Evolutionary conservation across 495 filamentous ascomycete species (phyloP).

Genomic region (Penicillium atrosanguineum): DNA sequence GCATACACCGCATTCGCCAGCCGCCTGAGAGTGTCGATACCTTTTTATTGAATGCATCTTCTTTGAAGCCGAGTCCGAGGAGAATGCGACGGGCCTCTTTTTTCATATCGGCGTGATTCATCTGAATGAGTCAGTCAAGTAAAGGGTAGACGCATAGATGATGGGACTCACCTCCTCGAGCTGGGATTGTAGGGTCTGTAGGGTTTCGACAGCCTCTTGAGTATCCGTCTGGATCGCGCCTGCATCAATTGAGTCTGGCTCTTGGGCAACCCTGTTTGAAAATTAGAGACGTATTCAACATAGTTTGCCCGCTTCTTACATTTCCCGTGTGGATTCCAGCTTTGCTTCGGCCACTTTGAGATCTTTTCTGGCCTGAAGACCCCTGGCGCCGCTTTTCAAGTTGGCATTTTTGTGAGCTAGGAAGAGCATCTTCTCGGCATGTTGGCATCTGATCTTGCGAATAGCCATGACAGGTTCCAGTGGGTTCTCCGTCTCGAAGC

Average conservation of each 20-base stretch:
- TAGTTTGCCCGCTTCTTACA: slow-evolving; percentile 36
- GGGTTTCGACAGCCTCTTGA: slow-evolving; percentile 58
- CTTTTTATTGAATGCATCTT: slow-evolving; percentile 52
- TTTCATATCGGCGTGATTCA: slow-evolving; percentile 48
- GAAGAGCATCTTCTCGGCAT: slow-evolving; percentile 59
- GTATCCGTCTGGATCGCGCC: slow-evolving; percentile 58
- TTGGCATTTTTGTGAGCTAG: slow-evolving; percentile 69
- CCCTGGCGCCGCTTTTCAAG: slow-evolving; percentile 68
- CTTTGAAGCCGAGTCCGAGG: slow-evolving; percentile 69
- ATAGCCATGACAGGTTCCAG: slow-evolving; percentile 56
- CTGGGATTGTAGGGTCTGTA: slow-evolving; percentile 61
- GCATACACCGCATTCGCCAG: slow-evolving; percentile 71
- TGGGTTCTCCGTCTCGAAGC: slow-evolving; percentile 48
- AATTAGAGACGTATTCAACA: not conserved
- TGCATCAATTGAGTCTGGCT: slow-evolving; percentile 51
- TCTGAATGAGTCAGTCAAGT: slow-evolving; percentile 26
- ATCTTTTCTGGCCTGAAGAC: slow-evolving; percentile 68
- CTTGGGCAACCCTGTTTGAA: slow-evolving; percentile 48
- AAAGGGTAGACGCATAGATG: too few species aligned
- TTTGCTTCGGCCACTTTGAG: slow-evolving; percentile 62
- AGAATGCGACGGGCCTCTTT: slow-evolving; percentile 62
- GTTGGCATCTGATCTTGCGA: slow-evolving; percentile 56
- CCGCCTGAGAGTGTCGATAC: slow-evolving; percentile 70
- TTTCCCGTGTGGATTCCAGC: slow-evolving; percentile 50
- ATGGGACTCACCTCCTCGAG: slow-evolving; percentile 39